Base-by-base conservation (phyloP, 2,329 filamentous ascomycete species). In the Aspergillus phoenicis region DNA sequence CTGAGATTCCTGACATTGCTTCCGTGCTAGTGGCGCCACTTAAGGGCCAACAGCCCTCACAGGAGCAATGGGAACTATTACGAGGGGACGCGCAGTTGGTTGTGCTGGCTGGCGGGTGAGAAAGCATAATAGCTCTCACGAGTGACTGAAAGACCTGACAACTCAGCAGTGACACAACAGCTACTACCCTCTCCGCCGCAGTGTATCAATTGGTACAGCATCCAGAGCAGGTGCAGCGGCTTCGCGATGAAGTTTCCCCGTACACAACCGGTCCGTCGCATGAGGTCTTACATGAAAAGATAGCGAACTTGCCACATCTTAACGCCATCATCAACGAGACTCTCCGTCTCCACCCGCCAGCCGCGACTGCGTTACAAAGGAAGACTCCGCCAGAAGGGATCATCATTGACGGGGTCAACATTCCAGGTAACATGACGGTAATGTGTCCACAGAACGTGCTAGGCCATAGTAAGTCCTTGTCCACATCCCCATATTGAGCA, bases 251-350 rank as follows among this genome's bases (percentile, higher is more conserved):
- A 36, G 11, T 51, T 3, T 13, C 38, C 38, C 38, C 15, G 38
- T 39, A 13, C 38, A 7, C 6, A n/a, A 6, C 38, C 11, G 38
- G 5, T 17, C 38, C 4, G 38, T 39, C 38, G 13, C 13, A 8
- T 15, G 55, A 38, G 8, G 30, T 10, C 2, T 20, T 49, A 3
- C 43, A 38, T 17, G 52, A 39, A 5, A 8, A 11, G 1, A 41
- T 52, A 8, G 43, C 41, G 7, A 33, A 52, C 36, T 30, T 17
- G 4, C 45, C 26, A 3, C 33, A 49, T 17, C 41, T 57, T 11
- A 51, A 57, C 24, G 43, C 38, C 2, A 26, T 39, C 13, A 59
- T 59, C 28, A 59, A 59, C 17, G 51, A 54, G 28, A 45, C 51
- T 3, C 28, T 59, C 2, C 38, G 57, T 2, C 51, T 59, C 15